phyloP scores from a whole-genome alignment of 75 land plant species.

The Selaginella tamariscina region DNA sequence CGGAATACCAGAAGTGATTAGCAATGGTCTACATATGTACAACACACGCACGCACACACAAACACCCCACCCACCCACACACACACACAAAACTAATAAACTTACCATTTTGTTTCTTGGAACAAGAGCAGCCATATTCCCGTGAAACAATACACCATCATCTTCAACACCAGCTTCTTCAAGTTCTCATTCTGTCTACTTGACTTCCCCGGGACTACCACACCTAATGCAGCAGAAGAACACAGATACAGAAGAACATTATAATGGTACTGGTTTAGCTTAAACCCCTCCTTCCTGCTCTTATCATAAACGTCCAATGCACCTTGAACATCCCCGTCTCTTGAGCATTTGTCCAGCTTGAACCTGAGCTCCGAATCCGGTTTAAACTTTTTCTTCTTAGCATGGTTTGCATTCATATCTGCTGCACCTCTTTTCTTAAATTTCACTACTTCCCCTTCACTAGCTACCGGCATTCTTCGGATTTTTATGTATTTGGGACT shows the following conservation, averaged over 20 bases:
- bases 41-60: too few relatives aligned
- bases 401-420: background rate
- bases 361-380: slow-evolving; percentile 46
- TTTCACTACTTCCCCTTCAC: background rate
- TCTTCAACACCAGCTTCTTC: background rate
- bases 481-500: too few relatives aligned
- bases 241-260: slow-evolving; percentile 79
- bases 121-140: background rate
- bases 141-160: background rate
- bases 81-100: too few relatives aligned
- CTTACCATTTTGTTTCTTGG: background rate
- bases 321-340: slow-evolving; percentile 40
- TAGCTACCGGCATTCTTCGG: background rate
- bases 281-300: slow-evolving; percentile 21
- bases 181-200: background rate
- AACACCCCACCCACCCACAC: too few relatives aligned
- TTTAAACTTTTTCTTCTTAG: slow-evolving; percentile 22
- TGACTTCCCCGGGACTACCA: background rate
- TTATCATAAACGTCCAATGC: slow-evolving; percentile 74
- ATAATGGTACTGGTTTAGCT: slow-evolving; percentile 48
- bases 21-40: too few relatives aligned
- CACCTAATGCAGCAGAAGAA: slow-evolving; percentile 34
- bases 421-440: background rate
- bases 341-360: slow-evolving; percentile 59
- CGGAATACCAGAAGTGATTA: too few relatives aligned